Base-by-base conservation (phyloP, 306 rosid species). In the Dryas octopetala region DNA sequence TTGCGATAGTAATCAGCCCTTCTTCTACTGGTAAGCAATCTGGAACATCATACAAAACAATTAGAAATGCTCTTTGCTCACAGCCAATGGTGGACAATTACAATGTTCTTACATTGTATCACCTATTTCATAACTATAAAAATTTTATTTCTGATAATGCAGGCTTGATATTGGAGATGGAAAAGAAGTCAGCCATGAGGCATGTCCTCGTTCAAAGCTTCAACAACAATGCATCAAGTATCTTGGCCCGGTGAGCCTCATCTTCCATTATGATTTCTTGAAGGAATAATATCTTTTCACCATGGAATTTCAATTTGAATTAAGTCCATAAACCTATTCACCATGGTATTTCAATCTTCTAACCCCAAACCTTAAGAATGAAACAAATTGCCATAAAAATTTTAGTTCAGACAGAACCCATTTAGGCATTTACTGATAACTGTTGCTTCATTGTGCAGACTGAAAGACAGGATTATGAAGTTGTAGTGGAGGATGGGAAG, bases 151-250 rank as follows among this genome's bases (percentile, higher is more conserved):
- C 74, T 51, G 40, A 76, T 53, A 81, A 5, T 74, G 69, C 79
- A 93, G 98, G 98, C 93, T 93, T 13, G 98, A 93, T 85, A 80
- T 93, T 58, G 98, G 97, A 68, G 91, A 88, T 5, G 98, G 98
- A 60, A 91, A 66, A 83, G 98, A 91, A 73, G 72, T 79, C 38
- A 73, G 47, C 80, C 82, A 74, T 11, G 96, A 91, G 74, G 82
- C 76, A 79, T 91, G 96, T 68, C 55, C 83, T 45, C 85, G 97
- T 70, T 73, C 62, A 17, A 89, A 73, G 86, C 98, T 93, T 85
- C 97, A 82, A 53, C 87, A 88, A 19, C 97, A 93, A 66, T 93
- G 97, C 84, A 91, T 93, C 81, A 93, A 88, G 75, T 93, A 93
- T 83, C 86, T 93, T 61, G 97, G 97, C 75, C 98, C 98, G 32